phyloP scores from a whole-genome alignment of 495 filamentous ascomycete genomes.

The Xylaria curta region DNA sequence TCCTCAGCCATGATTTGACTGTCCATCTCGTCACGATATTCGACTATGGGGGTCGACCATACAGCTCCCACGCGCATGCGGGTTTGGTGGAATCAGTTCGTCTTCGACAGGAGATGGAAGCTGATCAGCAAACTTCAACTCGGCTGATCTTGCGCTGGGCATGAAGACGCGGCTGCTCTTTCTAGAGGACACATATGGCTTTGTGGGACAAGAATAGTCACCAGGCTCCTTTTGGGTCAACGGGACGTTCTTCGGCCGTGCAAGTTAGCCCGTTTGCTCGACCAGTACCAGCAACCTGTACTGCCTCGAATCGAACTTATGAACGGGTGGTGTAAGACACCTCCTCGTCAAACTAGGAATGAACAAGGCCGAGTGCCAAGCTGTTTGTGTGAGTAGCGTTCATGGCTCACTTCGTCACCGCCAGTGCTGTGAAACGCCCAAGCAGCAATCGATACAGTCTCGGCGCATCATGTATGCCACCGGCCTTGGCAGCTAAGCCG shows the following conservation, averaged over 20 bases:
- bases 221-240: neutral
- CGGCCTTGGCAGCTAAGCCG: constrained; percentile 29
- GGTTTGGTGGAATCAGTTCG: neutral
- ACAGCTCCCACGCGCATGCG: neutral
- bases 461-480: constrained; percentile 28
- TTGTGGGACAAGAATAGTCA: constrained; percentile 8
- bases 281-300: neutral
- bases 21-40: neutral
- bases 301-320: constrained; percentile 16
- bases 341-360: constrained; percentile 16
- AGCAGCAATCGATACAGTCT: constrained; percentile 26
- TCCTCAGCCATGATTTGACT: neutral
- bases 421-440: constrained; percentile 29
- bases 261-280: neutral
- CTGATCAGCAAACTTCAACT: neutral
- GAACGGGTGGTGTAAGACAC: constrained; percentile 9
- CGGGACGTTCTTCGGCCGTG: neutral
- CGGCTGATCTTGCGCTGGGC: constrained; percentile 3
- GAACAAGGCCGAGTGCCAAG: constrained; percentile 23
- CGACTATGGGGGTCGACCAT: neutral
- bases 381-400: constrained; percentile 20
- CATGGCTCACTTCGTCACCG: constrained; percentile 23
- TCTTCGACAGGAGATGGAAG: neutral
- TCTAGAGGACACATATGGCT: neutral
- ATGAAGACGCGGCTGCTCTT: neutral